Evolutionary conservation across 2,329 filamentous ascomycete species (phyloP).

Genomic region (Neopestalotiopsis clavispora): DNA sequence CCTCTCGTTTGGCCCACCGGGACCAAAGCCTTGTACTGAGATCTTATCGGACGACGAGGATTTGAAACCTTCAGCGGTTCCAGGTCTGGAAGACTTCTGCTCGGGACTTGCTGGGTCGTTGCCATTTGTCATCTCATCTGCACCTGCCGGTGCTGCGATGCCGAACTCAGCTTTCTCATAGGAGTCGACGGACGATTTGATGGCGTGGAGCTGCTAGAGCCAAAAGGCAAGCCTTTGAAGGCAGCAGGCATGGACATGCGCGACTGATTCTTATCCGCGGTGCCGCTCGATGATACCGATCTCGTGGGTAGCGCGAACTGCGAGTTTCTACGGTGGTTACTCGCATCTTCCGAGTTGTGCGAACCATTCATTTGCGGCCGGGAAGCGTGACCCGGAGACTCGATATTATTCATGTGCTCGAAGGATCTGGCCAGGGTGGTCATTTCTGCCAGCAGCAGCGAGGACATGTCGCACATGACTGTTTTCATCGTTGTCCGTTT

Average conservation of each 20-base stretch:
- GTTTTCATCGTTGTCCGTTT: constrained; percentile 82
- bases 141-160: constrained; percentile 55
- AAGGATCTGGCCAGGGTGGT: constrained; percentile 74
- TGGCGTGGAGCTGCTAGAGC: constrained; percentile 51
- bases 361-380: constrained; percentile 46
- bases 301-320: constrained; percentile 58
- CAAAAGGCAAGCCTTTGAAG: constrained; percentile 49
- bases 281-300: constrained; percentile 57
- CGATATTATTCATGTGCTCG: constrained; percentile 75
- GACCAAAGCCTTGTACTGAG: constrained; percentile 73
- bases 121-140: constrained; percentile 48
- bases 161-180: constrained; percentile 45
- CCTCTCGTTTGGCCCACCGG: constrained; percentile 74
- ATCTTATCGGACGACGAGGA: constrained; percentile 60
- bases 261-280: constrained; percentile 63
- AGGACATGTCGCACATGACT: constrained; percentile 79
- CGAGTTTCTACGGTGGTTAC: constrained; percentile 57
- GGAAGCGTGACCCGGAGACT: constrained; percentile 69
- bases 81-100: constrained; percentile 40
- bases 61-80: constrained; percentile 49
- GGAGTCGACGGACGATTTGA: constrained; percentile 54
- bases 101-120: constrained; percentile 48
- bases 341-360: constrained; percentile 47
- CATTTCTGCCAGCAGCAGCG: constrained; percentile 75
- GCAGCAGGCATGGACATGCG: constrained; percentile 83